phyloP scores from a whole-genome alignment of 2,329 filamentous ascomycete genomes.

The Clonostachys solani region DNA sequence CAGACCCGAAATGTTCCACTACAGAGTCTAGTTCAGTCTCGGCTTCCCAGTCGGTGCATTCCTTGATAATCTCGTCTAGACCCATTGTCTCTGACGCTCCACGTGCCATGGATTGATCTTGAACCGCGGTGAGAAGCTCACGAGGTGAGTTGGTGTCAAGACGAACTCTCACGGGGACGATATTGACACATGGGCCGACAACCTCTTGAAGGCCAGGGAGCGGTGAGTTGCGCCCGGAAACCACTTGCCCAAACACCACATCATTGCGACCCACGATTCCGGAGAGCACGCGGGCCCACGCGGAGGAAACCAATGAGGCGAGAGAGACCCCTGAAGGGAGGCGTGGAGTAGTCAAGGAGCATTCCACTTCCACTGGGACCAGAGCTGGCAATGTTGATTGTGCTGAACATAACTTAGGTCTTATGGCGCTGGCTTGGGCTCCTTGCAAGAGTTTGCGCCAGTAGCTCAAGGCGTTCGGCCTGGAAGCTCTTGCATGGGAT shows the following conservation, averaged over 20 bases:
- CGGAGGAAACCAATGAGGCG: constrained; percentile 7
- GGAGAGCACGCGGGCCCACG: constrained; percentile 31
- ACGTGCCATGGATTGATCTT: background rate
- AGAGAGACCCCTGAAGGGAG: no score
- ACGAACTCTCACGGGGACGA: constrained; percentile 30
- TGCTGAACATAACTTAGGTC: background rate
- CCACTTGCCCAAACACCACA: constrained; percentile 32
- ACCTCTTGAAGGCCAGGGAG: constrained; percentile 25
- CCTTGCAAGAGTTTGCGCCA: background rate
- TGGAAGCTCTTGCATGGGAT: background rate
- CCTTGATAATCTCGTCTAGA: constrained; percentile 18
- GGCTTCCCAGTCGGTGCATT: constrained; percentile 19
- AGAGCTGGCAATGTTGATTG: background rate
- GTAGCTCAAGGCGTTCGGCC: no score
- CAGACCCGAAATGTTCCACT: no score
- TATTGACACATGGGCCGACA: constrained; percentile 33
- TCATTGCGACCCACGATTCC: constrained; percentile 23
- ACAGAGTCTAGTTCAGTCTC: no score
- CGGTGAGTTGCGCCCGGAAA: constrained; percentile 29
- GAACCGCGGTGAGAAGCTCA: background rate
- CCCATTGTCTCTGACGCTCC: constrained; percentile 14
- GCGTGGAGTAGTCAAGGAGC: constrained; percentile 28
- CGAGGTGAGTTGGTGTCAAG: constrained; percentile 8
- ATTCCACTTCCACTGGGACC: constrained; percentile 1
- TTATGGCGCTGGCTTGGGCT: background rate